phyloP scores from a whole-genome alignment of 768 basidiomycete species.

The Hygrocybe coccinea region DNA sequence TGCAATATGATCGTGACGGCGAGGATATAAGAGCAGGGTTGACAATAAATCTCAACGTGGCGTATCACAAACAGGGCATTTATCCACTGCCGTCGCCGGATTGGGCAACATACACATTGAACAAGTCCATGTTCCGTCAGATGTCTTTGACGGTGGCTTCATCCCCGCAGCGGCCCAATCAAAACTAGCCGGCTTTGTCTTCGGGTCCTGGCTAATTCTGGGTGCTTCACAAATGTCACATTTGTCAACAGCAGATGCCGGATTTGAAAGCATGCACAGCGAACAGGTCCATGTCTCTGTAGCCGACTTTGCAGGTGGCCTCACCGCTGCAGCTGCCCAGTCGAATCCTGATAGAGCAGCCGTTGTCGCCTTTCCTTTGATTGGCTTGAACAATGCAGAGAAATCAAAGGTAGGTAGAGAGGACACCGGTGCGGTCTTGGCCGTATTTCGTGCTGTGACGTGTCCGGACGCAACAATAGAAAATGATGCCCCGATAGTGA shows the following conservation, averaged over 20 bases:
- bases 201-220: constrained; percentile 14
- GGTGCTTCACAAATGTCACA: constrained; percentile 42
- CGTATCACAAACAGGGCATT: constrained; percentile 51
- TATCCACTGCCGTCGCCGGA: constrained; percentile 37
- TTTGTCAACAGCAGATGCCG: constrained; percentile 19
- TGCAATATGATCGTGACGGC: background rate
- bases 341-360: constrained; percentile 42
- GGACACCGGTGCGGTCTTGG: constrained; percentile 31
- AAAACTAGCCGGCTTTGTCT: constrained; percentile 35
- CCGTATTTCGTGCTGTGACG: constrained; percentile 32
- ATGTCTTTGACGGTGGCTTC: constrained; percentile 37
- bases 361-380: constrained; percentile 4
- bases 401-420: constrained; percentile 15
- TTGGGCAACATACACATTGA: constrained; percentile 49
- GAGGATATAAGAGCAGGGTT: background rate
- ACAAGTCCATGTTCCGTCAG: constrained; percentile 51
- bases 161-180: constrained; percentile 61
- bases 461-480: constrained; percentile 19
- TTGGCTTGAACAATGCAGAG: background rate
- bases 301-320: constrained; percentile 32
- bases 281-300: constrained; percentile 51
- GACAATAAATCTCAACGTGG: constrained; percentile 20
- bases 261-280: constrained; percentile 49
- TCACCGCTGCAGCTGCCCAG: constrained; percentile 59
- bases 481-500: constrained; percentile 27